These are phyloP conservation scores for Diaporthe citrichinensis DNA, from an alignment of 2,329 filamentous ascomycete genomes.

Conservation along the genomic window DNA sequence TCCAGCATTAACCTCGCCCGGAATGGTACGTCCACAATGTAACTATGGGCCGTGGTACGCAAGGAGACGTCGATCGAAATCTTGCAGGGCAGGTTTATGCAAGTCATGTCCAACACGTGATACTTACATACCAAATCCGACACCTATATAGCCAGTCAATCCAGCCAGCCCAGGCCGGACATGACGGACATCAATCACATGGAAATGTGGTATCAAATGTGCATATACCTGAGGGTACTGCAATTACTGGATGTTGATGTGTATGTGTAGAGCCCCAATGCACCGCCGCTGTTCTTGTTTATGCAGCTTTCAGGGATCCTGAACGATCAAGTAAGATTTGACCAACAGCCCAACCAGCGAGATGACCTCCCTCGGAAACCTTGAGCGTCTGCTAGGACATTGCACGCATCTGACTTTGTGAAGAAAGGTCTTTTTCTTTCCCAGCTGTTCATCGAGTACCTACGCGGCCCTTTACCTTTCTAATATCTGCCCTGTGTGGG, in stretches of 20 bases:
- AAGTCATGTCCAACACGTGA: conserved; percentile 12
- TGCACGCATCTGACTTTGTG: neutral
- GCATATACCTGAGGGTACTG: neutral
- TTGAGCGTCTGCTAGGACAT: neutral
- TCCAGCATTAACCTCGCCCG: conserved; percentile 17
- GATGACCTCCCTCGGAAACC: neutral
- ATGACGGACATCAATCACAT: neutral
- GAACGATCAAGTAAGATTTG: neutral
- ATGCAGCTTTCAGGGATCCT: neutral
- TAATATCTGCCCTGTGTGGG: neutral
- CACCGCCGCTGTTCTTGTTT: neutral
- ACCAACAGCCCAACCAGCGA: neutral
- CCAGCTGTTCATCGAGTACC: neutral
- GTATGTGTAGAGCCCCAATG: neutral
- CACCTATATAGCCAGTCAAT: neutral
- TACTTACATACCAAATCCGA: neutral
- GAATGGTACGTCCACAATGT: neutral
- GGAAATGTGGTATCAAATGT: neutral
- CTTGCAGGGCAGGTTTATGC: conserved; percentile 9
- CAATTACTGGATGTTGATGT: neutral
- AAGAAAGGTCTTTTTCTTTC: neutral
- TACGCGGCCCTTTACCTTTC: neutral
- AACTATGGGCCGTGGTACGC: neutral
- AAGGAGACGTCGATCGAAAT: conserved; percentile 30
- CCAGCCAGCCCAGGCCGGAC: neutral